Percentiles rank a stretch among this genome's conserved stretches.
These are phyloP conservation scores for Xylaria sp. DNA, from an alignment of 2,329 filamentous ascomycete genomes.

Conservation along the genomic window DNA sequence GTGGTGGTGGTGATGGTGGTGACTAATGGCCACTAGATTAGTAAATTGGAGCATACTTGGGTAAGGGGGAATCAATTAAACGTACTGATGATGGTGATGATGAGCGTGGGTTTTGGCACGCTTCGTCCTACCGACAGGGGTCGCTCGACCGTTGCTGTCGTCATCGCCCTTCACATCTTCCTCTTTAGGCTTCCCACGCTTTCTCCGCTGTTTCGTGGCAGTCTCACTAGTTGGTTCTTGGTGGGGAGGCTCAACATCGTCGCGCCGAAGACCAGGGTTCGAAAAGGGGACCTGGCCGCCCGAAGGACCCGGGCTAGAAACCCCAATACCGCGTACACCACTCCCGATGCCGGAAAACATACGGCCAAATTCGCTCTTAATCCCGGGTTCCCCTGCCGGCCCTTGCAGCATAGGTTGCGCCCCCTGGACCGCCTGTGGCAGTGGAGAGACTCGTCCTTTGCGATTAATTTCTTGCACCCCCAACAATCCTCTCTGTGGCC, in stretches of 20 bases:
- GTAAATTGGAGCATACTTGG: constrained; percentile 35
- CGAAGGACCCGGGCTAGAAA: constrained; percentile 63
- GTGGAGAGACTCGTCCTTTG: constrained; percentile 84
- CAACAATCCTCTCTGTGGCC: constrained; percentile 74
- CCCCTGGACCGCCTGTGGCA: constrained; percentile 93
- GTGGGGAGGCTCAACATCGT: constrained; percentile 60
- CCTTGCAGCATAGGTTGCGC: constrained; percentile 84
- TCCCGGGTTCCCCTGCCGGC: constrained; percentile 83
- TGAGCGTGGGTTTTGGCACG: constrained; percentile 73
- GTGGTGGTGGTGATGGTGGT: constrained; percentile 64
- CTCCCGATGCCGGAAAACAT: constrained; percentile 93
- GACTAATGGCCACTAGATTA: constrained; percentile 48
- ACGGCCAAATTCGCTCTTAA: constrained; percentile 93
- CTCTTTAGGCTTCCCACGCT: constrained; percentile 79
- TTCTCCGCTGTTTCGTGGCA: constrained; percentile 61
- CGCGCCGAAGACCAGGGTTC: constrained; percentile 60
- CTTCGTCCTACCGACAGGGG: constrained; percentile 69
- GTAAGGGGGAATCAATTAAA: constrained; percentile 39
- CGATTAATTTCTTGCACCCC: constrained; percentile 83
- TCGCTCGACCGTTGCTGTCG: constrained; percentile 69
- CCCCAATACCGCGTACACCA: constrained; percentile 62
- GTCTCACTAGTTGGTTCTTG: constrained; percentile 60
- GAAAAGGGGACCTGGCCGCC: constrained; percentile 60
- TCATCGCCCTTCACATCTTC: constrained; percentile 77
- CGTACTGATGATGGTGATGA: constrained; percentile 76